Percentiles rank a stretch among this genome's conserved stretches.
Conservation (phyloP, 768 basidiomycete genomes). For the Boletus vinaceobasis region DNA sequence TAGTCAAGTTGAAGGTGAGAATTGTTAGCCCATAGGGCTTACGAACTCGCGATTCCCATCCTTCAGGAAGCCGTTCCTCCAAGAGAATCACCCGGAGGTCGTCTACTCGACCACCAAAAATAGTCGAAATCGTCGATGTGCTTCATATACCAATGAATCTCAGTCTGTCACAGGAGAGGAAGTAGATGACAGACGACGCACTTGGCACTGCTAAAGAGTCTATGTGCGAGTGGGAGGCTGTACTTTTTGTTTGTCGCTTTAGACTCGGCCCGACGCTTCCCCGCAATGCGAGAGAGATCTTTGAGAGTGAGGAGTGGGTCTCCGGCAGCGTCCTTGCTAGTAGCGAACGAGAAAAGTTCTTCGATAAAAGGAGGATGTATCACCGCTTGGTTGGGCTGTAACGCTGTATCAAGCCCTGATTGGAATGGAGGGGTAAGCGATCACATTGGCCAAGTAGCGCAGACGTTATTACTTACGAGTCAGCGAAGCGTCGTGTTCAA, state of each 20-base stretch:
- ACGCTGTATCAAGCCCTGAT: constrained; percentile 51
- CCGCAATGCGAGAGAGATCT: constrained; percentile 56
- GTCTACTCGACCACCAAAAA: constrained; percentile 59
- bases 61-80: constrained; percentile 68
- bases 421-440: background rate
- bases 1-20: constrained; percentile 44
- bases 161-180: background rate
- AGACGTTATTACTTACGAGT: constrained; percentile 5
- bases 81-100: constrained; percentile 55
- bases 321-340: constrained; percentile 52
- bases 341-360: constrained; percentile 54
- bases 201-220: constrained; percentile 67
- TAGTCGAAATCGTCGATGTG: constrained; percentile 57
- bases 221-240: constrained; percentile 47
- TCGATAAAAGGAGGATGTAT: constrained; percentile 49
- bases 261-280: constrained; percentile 60
- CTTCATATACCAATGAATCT: constrained; percentile 30
- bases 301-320: constrained; percentile 47
- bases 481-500: constrained; percentile 25
- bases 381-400: constrained; percentile 50
- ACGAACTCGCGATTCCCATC: constrained; percentile 65
- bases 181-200: constrained; percentile 31
- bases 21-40: constrained; percentile 59
- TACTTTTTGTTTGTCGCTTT: constrained; percentile 52
- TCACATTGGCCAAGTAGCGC: background rate